Conservation (phyloP, 1,139 yeast genomes). For the Debaryomyces fabryi region DNA sequence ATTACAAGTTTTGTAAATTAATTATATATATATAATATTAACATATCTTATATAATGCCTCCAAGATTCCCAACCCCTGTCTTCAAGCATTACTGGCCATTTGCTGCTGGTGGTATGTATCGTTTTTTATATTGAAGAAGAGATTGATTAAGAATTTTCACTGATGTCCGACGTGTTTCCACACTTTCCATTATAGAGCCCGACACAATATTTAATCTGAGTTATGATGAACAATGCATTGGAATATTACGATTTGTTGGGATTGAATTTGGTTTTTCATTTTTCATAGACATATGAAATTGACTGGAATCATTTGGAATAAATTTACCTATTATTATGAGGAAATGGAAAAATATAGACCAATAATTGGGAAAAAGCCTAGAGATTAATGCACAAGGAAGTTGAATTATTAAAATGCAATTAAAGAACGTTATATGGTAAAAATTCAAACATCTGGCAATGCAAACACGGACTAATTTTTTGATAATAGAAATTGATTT, state of each 20-base stretch:
- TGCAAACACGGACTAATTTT: background rate
- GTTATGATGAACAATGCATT: background rate
- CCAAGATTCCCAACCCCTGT: slow-evolving; percentile 49
- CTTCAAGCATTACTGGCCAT: slow-evolving; percentile 52
- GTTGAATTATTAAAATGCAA: background rate
- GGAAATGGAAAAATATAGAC: background rate
- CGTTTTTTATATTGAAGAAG: background rate
- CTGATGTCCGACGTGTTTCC: background rate
- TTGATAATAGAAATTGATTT: background rate
- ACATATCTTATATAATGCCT: slow-evolving; percentile 9
- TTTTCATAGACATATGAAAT: background rate
- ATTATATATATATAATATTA: background rate
- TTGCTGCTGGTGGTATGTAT: slow-evolving; percentile 54
- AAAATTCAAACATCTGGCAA: no score
- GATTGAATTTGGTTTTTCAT: background rate
- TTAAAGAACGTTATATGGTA: background rate
- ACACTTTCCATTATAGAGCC: background rate
- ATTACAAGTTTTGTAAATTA: background rate
- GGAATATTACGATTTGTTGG: background rate
- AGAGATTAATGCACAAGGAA: background rate
- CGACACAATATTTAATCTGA: background rate
- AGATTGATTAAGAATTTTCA: slow-evolving; percentile 4
- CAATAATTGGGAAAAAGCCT: background rate
- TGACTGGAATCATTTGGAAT: background rate
- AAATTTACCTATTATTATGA: background rate